Conservation (phyloP, 2,329 filamentous ascomycete genomes). For the Colletotrichum coccodes region DNA sequence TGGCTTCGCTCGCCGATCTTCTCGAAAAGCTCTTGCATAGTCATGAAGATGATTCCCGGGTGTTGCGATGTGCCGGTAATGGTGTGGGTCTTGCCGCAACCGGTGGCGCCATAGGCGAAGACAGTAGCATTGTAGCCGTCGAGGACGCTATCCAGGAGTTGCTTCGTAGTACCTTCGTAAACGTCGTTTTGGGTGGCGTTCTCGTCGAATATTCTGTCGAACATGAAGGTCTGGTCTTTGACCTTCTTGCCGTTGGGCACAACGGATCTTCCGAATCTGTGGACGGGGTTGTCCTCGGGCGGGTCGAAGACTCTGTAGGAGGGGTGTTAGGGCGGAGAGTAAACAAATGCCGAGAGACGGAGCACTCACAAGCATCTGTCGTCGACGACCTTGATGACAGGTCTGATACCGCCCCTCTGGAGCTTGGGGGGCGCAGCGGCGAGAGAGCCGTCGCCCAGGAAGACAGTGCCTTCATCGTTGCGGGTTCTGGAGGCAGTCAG, state of each 20-base stretch:
- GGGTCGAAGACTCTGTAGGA: conserved; percentile 88
- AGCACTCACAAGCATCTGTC: conserved; percentile 90
- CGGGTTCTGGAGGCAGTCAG: conserved; percentile 43
- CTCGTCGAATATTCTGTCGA: conserved; percentile 97
- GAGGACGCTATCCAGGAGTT: conserved; percentile 91
- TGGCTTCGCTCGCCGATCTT: conserved; percentile 87
- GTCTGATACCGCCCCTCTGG: conserved; percentile 84
- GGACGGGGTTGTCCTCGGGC: conserved; percentile 92
- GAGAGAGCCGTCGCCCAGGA: conserved; percentile 95
- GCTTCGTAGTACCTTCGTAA: conserved; percentile 91
- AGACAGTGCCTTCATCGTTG: conserved; percentile 86
- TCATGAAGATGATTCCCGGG: conserved; percentile 97
- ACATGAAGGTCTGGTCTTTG: conserved; percentile 97
- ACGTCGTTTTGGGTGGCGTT: conserved; percentile 92
- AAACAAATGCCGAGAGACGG: neutral
- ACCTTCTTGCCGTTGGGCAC: conserved; percentile 88
- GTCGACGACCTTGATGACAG: conserved; percentile 96
- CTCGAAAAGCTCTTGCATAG: conserved; percentile 99
- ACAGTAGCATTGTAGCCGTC: conserved; percentile 99
- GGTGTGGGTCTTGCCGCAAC: conserved; percentile 98
- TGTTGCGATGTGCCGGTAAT: conserved; percentile 93
- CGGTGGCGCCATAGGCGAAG: conserved; percentile 97
- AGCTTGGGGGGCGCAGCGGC: conserved; percentile 90
- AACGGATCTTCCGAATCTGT: conserved; percentile 85
- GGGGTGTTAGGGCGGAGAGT: conserved; percentile 32